phyloP scores from a whole-genome alignment of 257 asterid genomes.

The Verbena officinalis region DNA sequence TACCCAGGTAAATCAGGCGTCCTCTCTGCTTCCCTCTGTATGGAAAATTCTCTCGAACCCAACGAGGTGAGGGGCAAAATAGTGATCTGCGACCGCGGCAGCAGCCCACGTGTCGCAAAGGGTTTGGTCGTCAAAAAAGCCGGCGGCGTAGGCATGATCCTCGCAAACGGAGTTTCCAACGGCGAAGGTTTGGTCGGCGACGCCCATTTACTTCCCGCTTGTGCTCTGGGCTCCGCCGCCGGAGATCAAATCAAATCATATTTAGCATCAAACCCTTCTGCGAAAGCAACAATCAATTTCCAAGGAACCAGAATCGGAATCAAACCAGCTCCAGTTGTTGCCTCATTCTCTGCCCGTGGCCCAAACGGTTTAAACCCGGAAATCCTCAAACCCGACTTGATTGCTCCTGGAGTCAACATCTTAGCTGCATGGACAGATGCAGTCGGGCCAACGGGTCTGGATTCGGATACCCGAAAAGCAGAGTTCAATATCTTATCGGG shows the following conservation, averaged over 20 bases:
- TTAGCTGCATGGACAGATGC: slow-evolving; percentile 96
- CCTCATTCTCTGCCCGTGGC: slow-evolving; percentile 89
- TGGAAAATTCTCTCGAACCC: slow-evolving; percentile 89
- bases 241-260: slow-evolving; percentile 78
- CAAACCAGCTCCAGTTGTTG: slow-evolving; percentile 95
- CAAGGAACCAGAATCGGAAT: slow-evolving; percentile 74
- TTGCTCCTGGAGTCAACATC: slow-evolving; percentile 94
- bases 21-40: slow-evolving; percentile 86
- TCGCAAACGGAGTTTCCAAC: slow-evolving; percentile 81
- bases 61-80: slow-evolving; percentile 66
- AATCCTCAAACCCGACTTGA: slow-evolving; percentile 81
- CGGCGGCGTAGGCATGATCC: slow-evolving; percentile 93
- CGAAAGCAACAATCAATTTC: slow-evolving; percentile 70
- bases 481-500: slow-evolving; percentile 93
- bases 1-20: slow-evolving; percentile 89
- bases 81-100: slow-evolving; percentile 93
- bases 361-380: slow-evolving; percentile 93
- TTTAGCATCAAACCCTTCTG: slow-evolving; percentile 43
- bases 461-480: slow-evolving; percentile 63
- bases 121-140: slow-evolving; percentile 88
- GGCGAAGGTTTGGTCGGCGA: slow-evolving; percentile 97
- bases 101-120: slow-evolving; percentile 89
- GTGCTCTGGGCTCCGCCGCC: slow-evolving; percentile 74
- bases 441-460: slow-evolving; percentile 88
- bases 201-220: slow-evolving; percentile 83